Conservation (phyloP, 2,329 filamentous ascomycete genomes). For the Diaporthe citri region DNA sequence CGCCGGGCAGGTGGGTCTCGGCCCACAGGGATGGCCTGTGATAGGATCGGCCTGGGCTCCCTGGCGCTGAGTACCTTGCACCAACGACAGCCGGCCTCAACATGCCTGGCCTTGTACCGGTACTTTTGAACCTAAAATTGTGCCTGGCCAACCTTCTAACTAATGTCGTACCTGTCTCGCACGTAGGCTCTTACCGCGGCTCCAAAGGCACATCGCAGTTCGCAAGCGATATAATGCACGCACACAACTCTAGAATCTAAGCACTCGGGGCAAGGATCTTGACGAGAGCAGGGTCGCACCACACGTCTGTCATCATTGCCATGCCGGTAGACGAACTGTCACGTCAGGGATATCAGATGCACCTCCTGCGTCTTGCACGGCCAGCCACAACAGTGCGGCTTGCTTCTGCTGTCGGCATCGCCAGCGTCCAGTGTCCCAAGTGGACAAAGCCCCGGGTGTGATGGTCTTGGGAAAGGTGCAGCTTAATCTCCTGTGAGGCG, state of each 20-base stretch:
- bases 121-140: slow-evolving; percentile 22
- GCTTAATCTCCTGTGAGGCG: slow-evolving; percentile 36
- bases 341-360: slow-evolving; percentile 23
- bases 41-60: slow-evolving; percentile 3
- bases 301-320: slow-evolving; percentile 30
- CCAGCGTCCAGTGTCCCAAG: slow-evolving; percentile 25
- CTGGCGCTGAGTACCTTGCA: slow-evolving; percentile 14
- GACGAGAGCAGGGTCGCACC: slow-evolving; percentile 24
- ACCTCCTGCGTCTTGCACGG: slow-evolving; percentile 26
- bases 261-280: not conserved
- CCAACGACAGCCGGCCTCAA: not conserved
- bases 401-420: slow-evolving; percentile 23
- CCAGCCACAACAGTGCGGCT: slow-evolving; percentile 17
- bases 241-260: not conserved
- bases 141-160: slow-evolving; percentile 6
- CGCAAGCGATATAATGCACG: not conserved
- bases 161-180: not conserved
- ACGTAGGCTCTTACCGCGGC: not conserved
- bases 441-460: slow-evolving; percentile 30
- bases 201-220: not conserved
- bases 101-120: not conserved
- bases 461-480: slow-evolving; percentile 38
- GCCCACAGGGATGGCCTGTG: slow-evolving; percentile 14
- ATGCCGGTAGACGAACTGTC: slow-evolving; percentile 36
- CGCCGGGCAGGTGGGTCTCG: slow-evolving; percentile 22